phyloP scores from a whole-genome alignment of 768 basidiomycete species.

The Podaxis sp. region DNA sequence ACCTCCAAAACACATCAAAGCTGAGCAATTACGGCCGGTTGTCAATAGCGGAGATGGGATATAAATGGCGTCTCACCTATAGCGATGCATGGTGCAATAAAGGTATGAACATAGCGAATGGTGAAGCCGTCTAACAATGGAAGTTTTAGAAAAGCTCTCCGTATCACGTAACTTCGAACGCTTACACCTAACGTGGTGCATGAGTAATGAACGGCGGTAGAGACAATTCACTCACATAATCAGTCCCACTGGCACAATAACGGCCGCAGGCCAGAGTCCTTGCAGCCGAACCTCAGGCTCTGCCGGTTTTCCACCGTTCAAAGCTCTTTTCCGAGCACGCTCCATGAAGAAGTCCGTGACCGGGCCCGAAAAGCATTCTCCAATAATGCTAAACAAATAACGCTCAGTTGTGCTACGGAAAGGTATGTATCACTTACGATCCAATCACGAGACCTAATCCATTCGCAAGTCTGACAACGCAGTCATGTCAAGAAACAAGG shows the following conservation, averaged over 20 bases:
- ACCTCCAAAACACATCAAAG: slow-evolving; percentile 37
- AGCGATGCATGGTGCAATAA: slow-evolving; percentile 38
- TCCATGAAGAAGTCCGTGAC: slow-evolving; percentile 36
- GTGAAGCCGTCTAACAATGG: slow-evolving; percentile 31
- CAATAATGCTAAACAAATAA: slow-evolving; percentile 16
- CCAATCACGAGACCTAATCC: slow-evolving; percentile 36
- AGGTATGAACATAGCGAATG: slow-evolving; percentile 31
- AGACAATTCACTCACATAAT: slow-evolving; percentile 27
- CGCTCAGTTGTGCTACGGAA: not conserved
- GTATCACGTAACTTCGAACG: not conserved
- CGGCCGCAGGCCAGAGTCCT: slow-evolving; percentile 37
- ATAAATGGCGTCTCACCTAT: slow-evolving; percentile 26
- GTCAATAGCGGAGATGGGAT: not conserved
- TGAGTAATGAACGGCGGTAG: not conserved
- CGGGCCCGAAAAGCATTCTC: slow-evolving; percentile 35
- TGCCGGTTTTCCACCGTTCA: slow-evolving; percentile 22
- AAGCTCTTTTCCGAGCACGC: slow-evolving; percentile 30
- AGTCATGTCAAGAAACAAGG: not conserved
- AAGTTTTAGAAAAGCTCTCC: not conserved
- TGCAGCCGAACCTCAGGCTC: slow-evolving; percentile 34
- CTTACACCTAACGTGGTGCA: slow-evolving; percentile 12
- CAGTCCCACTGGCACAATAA: slow-evolving; percentile 33
- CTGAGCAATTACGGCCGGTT: slow-evolving; percentile 16
- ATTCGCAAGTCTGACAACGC: slow-evolving; percentile 29
- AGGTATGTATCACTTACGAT: slow-evolving; percentile 23